Percentiles rank a stretch among this genome's conserved stretches.
These are phyloP conservation scores for Colletotrichum sp. DNA, from an alignment of 2,329 filamentous ascomycete species.

Conservation along the genomic window DNA sequence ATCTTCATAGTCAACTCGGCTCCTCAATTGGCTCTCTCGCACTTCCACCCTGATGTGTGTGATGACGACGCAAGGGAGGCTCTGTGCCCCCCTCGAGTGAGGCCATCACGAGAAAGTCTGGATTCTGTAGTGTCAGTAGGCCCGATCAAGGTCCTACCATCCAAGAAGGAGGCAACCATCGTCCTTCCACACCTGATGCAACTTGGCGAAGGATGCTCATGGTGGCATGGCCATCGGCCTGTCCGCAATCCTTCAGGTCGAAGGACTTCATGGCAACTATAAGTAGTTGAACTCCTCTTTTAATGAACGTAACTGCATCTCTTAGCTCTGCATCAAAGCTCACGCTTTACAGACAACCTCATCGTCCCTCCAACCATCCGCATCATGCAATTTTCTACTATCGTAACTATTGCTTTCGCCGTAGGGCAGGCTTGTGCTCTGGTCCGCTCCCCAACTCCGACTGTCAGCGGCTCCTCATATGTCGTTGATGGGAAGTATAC, in stretches of 20 bases:
- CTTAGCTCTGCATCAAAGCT: not conserved
- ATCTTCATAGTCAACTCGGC: not conserved
- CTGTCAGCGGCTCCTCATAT: constrained; percentile 21
- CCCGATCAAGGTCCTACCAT: not conserved
- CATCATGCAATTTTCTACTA: not conserved
- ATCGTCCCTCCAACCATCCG: not conserved
- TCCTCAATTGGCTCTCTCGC: not conserved
- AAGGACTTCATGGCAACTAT: not conserved
- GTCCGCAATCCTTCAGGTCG: not conserved
- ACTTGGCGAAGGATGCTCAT: not conserved
- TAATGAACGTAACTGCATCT: not conserved
- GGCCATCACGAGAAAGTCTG: not conserved
- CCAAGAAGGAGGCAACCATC: not conserved
- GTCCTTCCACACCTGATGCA: not conserved
- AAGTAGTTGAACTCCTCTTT: not conserved
- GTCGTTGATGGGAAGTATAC: constrained; percentile 20
- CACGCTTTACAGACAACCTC: not conserved
- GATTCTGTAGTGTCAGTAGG: not conserved
- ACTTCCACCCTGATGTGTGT: not conserved
- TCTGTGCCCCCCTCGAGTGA: not conserved
- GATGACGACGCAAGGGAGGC: not conserved
- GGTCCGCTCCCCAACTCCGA: not conserved
- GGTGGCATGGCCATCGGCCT: not conserved
- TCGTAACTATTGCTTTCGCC: not conserved
- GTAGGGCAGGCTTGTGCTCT: not conserved